Percentiles rank a stretch among this genome's conserved stretches.
phyloP scores from a whole-genome alignment of 2,329 filamentous ascomycete species.

The Rugonectria rugulosa region DNA sequence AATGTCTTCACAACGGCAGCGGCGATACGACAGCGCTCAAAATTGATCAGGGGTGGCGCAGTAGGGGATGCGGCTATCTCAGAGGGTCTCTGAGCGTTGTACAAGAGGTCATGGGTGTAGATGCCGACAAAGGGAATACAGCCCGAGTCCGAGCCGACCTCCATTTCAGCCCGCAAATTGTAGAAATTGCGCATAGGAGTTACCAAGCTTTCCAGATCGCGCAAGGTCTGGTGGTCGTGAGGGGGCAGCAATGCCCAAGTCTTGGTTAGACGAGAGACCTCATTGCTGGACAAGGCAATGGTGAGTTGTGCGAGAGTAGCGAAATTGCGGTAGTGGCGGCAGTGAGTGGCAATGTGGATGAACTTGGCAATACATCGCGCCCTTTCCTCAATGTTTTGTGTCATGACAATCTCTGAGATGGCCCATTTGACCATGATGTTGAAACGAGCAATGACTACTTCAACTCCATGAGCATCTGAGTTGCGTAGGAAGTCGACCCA shows the following conservation, averaged over 20 bases:
- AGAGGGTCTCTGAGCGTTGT: slow-evolving; percentile 80
- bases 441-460: slow-evolving; percentile 85
- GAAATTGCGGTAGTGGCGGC: slow-evolving; percentile 80
- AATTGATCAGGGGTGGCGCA: slow-evolving; percentile 78
- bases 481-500: slow-evolving; percentile 84
- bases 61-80: slow-evolving; percentile 74
- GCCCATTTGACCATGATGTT: slow-evolving; percentile 91
- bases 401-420: slow-evolving; percentile 80
- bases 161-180: slow-evolving; percentile 81
- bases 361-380: slow-evolving; percentile 80
- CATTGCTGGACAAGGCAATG: slow-evolving; percentile 77
- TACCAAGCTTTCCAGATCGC: slow-evolving; percentile 74
- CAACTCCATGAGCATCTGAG: slow-evolving; percentile 76
- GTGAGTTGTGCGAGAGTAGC: slow-evolving; percentile 84
- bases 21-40: slow-evolving; percentile 80
- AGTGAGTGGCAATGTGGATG: slow-evolving; percentile 82
- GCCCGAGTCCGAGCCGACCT: slow-evolving; percentile 69
- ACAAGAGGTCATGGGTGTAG: slow-evolving; percentile 84
- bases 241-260: slow-evolving; percentile 77
- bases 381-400: slow-evolving; percentile 73
- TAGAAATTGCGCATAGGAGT: slow-evolving; percentile 82
- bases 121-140: slow-evolving; percentile 87
- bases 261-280: slow-evolving; percentile 70
- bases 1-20: slow-evolving; percentile 82
- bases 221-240: slow-evolving; percentile 70